phyloP scores from a whole-genome alignment of 495 filamentous ascomycete genomes.

The Daldinia decipiens region DNA sequence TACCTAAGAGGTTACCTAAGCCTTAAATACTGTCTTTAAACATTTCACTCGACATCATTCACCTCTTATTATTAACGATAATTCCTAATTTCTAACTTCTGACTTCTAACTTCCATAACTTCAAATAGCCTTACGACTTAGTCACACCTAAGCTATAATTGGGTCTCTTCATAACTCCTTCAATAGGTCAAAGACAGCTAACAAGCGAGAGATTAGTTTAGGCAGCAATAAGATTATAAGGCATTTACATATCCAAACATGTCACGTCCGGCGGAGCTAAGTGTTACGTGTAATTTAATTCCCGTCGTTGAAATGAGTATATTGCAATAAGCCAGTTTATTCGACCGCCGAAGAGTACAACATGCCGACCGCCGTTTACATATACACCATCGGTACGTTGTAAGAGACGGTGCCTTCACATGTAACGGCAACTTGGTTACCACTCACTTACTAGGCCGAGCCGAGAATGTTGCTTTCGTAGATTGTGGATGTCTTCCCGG shows the following conservation, averaged over 20 bases:
- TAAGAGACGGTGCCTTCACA: background rate
- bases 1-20: too few species aligned
- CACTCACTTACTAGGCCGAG: conserved; percentile 10
- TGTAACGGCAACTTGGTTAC: background rate
- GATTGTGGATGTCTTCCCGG: conserved; percentile 50
- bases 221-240: background rate
- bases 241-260: background rate
- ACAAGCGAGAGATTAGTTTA: too few species aligned
- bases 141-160: too few species aligned
- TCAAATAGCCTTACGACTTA: too few species aligned
- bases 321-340: background rate
- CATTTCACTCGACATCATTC: too few species aligned
- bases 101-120: too few species aligned
- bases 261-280: too few species aligned
- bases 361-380: too few species aligned
- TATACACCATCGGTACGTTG: too few species aligned
- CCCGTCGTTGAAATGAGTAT: background rate
- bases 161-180: too few species aligned
- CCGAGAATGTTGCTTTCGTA: conserved; percentile 54
- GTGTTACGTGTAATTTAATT: background rate
- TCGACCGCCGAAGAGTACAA: background rate
- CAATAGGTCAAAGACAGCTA: too few species aligned
- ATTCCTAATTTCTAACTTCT: background rate
- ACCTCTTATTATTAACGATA: background rate
- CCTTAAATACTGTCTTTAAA: too few species aligned